phyloP scores from a whole-genome alignment of 2,329 filamentous ascomycete genomes.

The Dactylellina drechsleri region DNA sequence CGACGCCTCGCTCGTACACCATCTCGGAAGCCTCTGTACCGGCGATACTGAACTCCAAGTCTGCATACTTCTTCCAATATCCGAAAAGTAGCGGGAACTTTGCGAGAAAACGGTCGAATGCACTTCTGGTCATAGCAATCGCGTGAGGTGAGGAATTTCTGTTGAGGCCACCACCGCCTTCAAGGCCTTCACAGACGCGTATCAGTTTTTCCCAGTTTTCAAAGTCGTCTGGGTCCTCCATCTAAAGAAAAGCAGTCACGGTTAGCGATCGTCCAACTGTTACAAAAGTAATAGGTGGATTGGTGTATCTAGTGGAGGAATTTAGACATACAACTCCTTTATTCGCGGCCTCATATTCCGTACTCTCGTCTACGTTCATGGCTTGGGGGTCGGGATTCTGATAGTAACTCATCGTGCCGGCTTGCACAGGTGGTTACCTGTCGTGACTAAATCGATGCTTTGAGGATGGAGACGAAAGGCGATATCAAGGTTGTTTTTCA shows the following conservation, averaged over 20 bases:
- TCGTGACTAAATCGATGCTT: neutral
- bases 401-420: slow-evolving; percentile 54
- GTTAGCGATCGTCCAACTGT: slow-evolving; percentile 4
- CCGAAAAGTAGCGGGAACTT: slow-evolving; percentile 97
- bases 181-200: slow-evolving; percentile 80
- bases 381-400: slow-evolving; percentile 49
- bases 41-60: slow-evolving; percentile 94
- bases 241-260: slow-evolving; percentile 61
- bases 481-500: neutral
- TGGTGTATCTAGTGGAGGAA: neutral
- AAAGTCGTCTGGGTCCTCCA: slow-evolving; percentile 84
- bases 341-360: slow-evolving; percentile 58
- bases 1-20: slow-evolving; percentile 96
- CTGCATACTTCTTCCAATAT: slow-evolving; percentile 99
- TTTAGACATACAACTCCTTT: slow-evolving; percentile 54
- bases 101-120: slow-evolving; percentile 90
- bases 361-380: slow-evolving; percentile 55
- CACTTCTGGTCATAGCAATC: slow-evolving; percentile 83
- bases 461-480: neutral
- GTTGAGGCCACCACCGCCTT: slow-evolving; percentile 81
- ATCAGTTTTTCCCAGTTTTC: slow-evolving; percentile 95
- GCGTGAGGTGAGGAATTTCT: slow-evolving; percentile 96
- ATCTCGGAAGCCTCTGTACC: slow-evolving; percentile 97
- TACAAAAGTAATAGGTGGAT: neutral
- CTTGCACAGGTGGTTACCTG: slow-evolving; percentile 32